Evolutionary conservation across 1,284 basidiomycete genomes (phyloP).

Genomic region (Earliella scabrosa): DNA sequence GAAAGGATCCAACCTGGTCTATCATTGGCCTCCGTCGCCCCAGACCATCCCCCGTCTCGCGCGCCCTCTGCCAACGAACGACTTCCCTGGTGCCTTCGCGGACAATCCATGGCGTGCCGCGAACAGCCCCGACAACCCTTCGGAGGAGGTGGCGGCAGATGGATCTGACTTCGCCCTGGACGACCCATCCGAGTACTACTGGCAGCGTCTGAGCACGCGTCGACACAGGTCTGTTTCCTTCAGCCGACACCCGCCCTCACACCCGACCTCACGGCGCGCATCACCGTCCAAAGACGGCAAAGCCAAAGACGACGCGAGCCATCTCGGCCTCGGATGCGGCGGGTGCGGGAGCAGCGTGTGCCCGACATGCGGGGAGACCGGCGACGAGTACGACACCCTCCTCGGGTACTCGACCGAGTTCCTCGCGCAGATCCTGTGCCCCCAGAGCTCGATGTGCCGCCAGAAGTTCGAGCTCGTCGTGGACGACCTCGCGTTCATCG

Average conservation of each 20-base stretch:
- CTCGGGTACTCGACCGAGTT: slow-evolving; percentile 85
- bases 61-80: slow-evolving; percentile 57
- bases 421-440: slow-evolving; percentile 83
- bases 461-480: slow-evolving; percentile 94
- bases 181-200: slow-evolving; percentile 32
- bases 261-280: slow-evolving; percentile 34
- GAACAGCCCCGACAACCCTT: slow-evolving; percentile 39
- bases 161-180: slow-evolving; percentile 11
- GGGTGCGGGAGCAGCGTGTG: neutral
- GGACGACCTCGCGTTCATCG: slow-evolving; percentile 93
- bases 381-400: slow-evolving; percentile 62
- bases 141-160: slow-evolving; percentile 21
- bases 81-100: slow-evolving; percentile 50
- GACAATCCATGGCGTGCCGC: slow-evolving; percentile 77
- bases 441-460: slow-evolving; percentile 83
- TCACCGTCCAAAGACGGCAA: slow-evolving; percentile 34
- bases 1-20: slow-evolving; percentile 73
- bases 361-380: slow-evolving; percentile 25
- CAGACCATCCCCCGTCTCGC: slow-evolving; percentile 59
- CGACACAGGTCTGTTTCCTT: slow-evolving; percentile 35
- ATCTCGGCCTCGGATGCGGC: neutral
- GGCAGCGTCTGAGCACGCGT: slow-evolving; percentile 35
- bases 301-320: slow-evolving; percentile 18
- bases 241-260: slow-evolving; percentile 29
- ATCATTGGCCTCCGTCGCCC: slow-evolving; percentile 75